phyloP scores from a whole-genome alignment of 441 rosid genomes.

The Pelargonium fulgidum region DNA sequence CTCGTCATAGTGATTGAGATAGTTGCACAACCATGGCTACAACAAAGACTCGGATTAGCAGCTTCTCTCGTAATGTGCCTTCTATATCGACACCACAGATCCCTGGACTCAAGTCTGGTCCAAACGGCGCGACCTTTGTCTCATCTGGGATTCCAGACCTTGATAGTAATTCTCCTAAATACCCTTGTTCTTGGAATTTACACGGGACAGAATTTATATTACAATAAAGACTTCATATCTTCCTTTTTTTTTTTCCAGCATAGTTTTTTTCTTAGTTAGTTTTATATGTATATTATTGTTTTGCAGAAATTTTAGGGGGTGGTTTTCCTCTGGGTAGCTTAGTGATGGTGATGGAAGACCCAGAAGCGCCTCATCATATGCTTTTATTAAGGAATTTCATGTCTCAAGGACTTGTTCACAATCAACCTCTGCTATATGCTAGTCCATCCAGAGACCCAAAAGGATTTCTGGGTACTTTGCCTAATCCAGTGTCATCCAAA shows the following conservation, averaged over 20 bases:
- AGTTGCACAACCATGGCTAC: conserved; percentile 47
- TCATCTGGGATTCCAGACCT: conserved; percentile 84
- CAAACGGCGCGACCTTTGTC: conserved; percentile 61
- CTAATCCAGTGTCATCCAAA: conserved; percentile 53
- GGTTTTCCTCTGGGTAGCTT: conserved; percentile 79
- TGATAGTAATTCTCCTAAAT: conserved; percentile 47
- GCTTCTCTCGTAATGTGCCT: conserved; percentile 68
- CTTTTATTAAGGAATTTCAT: conserved; percentile 78
- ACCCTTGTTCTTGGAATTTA: not conserved
- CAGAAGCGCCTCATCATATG: conserved; percentile 96
- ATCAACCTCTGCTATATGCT: conserved; percentile 73
- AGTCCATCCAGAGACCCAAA: conserved; percentile 76
- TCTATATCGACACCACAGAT: conserved; percentile 33
- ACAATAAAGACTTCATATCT: not conserved
- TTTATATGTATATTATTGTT: not conserved
- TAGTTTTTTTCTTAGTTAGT: not conserved
- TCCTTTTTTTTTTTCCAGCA: not conserved
- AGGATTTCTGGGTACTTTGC: conserved; percentile 87
- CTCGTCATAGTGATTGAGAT: not conserved
- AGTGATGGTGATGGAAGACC: conserved; percentile 94
- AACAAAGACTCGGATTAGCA: conserved; percentile 51
- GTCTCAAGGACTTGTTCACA: conserved; percentile 91
- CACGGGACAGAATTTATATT: not conserved
- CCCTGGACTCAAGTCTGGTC: conserved; percentile 77
- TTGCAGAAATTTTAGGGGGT: conserved; percentile 70